Evolutionary conservation across 208 protist species (phyloP).

Genomic region (Strigomonas galati): DNA sequence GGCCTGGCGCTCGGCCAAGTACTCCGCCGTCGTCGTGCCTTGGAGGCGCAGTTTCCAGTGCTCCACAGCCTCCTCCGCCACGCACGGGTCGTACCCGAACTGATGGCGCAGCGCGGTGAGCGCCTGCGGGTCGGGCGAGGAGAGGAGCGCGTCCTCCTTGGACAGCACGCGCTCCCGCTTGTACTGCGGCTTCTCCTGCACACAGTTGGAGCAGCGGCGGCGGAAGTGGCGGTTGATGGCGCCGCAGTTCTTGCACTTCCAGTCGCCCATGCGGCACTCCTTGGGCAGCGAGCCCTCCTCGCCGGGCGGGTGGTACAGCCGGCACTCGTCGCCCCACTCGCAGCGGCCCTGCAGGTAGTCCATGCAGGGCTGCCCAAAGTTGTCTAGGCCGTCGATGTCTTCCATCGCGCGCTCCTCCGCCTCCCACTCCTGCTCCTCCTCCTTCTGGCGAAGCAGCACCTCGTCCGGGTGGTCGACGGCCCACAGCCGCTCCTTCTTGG

Average conservation of each 20-base stretch:
- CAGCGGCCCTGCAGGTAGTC: conserved; percentile 90
- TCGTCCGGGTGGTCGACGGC: conserved; percentile 71
- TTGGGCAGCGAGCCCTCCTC: conserved; percentile 83
- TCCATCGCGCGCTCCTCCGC: conserved; percentile 65
- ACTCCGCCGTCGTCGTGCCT: conserved; percentile 33
- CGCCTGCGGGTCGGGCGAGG: conserved; percentile 62
- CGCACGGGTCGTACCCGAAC: conserved; percentile 87
- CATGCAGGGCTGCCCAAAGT: conserved; percentile 90
- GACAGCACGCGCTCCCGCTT: conserved; percentile 57
- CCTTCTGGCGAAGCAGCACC: conserved; percentile 49
- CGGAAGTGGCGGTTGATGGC: conserved; percentile 92
- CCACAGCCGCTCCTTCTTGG: conserved; percentile 87
- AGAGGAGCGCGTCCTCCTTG: conserved; percentile 68
- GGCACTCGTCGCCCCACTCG: conserved; percentile 72
- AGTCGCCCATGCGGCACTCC: conserved; percentile 88
- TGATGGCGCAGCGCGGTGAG: conserved; percentile 54
- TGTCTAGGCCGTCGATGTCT: conserved; percentile 86
- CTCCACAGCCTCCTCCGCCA: conserved; percentile 48
- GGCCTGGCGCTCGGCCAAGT: conserved; percentile 68
- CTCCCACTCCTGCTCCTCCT: conserved; percentile 81
- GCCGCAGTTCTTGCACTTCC: conserved; percentile 86
- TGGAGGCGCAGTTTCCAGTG: conserved; percentile 72
- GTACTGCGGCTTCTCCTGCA: conserved; percentile 90
- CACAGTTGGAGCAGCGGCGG: conserved; percentile 85
- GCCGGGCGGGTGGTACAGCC: conserved; percentile 80